Evolutionary conservation across 495 filamentous ascomycete genomes (phyloP).

Genomic region (Usnea hakonensis): DNA sequence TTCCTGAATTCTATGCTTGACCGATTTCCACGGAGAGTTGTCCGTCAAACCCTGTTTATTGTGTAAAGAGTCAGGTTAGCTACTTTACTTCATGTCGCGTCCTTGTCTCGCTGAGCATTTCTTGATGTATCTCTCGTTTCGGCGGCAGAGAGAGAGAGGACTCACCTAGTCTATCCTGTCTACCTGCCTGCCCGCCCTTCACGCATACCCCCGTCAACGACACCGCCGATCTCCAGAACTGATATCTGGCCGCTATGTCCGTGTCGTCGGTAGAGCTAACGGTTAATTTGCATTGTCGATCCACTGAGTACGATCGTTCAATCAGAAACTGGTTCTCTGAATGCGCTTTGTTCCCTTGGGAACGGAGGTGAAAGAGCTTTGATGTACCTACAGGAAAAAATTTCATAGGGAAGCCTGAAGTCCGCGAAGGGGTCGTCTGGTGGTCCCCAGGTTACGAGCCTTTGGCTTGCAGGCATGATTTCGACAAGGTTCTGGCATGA

Average conservation of each 20-base stretch:
- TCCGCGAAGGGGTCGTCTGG: not conserved
- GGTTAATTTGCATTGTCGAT: not conserved
- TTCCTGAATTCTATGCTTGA: not conserved
- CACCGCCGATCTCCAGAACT: not conserved
- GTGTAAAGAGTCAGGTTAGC: not conserved
- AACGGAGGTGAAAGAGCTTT: too few relatives aligned
- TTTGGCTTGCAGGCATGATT: not conserved
- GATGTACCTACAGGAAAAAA: not conserved
- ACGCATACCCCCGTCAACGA: not conserved
- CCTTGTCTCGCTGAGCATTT: not conserved
- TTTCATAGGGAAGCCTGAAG: not conserved
- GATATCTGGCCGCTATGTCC: not conserved
- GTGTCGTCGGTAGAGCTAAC: not conserved
- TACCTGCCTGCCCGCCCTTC: not conserved
- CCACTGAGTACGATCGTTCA: not conserved
- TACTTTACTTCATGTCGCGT: not conserved
- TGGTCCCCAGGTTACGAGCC: not conserved
- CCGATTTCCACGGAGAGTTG: not conserved
- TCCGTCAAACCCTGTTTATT: not conserved
- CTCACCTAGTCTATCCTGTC: not conserved
- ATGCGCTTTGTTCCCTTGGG: not conserved
- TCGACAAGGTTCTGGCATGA: not conserved
- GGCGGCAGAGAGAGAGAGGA: too few relatives aligned
- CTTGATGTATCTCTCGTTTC: too few relatives aligned
- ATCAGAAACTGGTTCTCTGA: not conserved